These are phyloP conservation scores for Dactylella cylindrospora DNA, from an alignment of 2,329 filamentous ascomycete genomes.

Conservation along the genomic window DNA sequence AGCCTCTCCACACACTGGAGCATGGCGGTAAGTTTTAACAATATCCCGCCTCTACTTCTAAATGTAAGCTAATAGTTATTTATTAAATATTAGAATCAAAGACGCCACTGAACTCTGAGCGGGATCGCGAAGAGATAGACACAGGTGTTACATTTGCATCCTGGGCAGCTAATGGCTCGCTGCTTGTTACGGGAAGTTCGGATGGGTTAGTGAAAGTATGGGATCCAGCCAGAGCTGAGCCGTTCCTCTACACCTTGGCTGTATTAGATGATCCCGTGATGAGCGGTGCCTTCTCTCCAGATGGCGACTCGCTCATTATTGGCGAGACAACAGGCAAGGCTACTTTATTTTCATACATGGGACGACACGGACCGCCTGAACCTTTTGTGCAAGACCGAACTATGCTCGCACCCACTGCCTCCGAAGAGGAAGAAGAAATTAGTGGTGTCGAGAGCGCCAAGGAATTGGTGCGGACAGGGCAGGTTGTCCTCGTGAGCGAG, in stretches of 20 bases:
- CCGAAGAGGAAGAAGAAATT: conserved; percentile 18
- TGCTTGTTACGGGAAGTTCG: conserved; percentile 45
- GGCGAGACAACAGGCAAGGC: conserved; percentile 47
- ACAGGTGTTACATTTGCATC: conserved; percentile 47
- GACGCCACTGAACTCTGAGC: conserved; percentile 33
- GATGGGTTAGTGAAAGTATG: conserved; percentile 49
- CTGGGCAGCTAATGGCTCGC: conserved; percentile 40
- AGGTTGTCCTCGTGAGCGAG: conserved; percentile 28
- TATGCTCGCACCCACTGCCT: conserved; percentile 45
- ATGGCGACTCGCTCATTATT: conserved; percentile 46
- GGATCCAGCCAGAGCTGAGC: conserved; percentile 45
- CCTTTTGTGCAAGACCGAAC: conserved; percentile 40
- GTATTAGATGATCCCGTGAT: conserved; percentile 47
- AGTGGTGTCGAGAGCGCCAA: conserved; percentile 30
- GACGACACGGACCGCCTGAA: conserved; percentile 42
- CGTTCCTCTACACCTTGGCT: conserved; percentile 46
- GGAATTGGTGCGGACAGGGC: conserved; percentile 15
- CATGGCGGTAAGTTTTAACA: conserved; percentile 43
- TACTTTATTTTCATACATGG: conserved; percentile 45
- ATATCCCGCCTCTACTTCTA: not conserved
- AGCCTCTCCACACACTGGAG: conserved; percentile 37
- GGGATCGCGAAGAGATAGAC: conserved; percentile 43
- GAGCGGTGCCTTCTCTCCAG: conserved; percentile 47
- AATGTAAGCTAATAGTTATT: conserved; percentile 16
- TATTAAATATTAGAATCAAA: conserved; percentile 17